phyloP scores from a whole-genome alignment of 768 basidiomycete species.

The Amanita jacksonii region DNA sequence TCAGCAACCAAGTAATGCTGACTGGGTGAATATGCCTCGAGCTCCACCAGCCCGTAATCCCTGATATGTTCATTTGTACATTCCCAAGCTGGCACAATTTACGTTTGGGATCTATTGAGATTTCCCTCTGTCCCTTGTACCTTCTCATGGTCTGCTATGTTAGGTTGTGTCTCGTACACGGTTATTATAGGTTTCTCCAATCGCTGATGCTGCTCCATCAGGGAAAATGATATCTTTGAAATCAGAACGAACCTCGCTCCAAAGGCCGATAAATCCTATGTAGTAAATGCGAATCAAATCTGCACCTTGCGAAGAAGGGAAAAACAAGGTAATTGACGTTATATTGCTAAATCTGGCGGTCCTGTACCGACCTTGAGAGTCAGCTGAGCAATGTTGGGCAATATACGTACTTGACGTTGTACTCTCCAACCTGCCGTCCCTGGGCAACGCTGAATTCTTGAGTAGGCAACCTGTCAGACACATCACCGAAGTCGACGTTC shows the following conservation, averaged over 20 bases:
- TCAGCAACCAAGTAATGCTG: conserved; percentile 2
- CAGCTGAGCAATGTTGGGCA: background rate
- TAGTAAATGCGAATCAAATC: conserved; percentile 74
- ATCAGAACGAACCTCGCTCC: conserved; percentile 51
- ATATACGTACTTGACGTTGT: conserved; percentile 60
- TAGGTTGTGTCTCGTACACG: conserved; percentile 83
- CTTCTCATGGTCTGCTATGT: conserved; percentile 81
- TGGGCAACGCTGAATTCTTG: conserved; percentile 69
- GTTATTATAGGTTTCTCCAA: conserved; percentile 73
- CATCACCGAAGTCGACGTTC: conserved; percentile 76
- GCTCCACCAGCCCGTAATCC: too few relatives aligned
- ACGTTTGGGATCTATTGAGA: conserved; percentile 35
- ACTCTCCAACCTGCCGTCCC: conserved; percentile 75
- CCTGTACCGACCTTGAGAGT: conserved; percentile 27
- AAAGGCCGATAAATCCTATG: conserved; percentile 75
- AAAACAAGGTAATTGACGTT: conserved; percentile 72
- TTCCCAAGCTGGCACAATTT: conserved; percentile 5
- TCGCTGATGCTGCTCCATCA: conserved; percentile 33
- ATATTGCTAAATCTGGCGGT: conserved; percentile 81
- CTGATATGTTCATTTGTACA: too few relatives aligned
- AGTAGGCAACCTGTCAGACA: conserved; percentile 46
- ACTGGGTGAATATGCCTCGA: too few relatives aligned
- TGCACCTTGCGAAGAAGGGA: conserved; percentile 74
- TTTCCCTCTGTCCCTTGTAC: conserved; percentile 69
- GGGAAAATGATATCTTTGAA: background rate